A percentile compares a stretch with the other conserved stretches of the same genome.
Conservation (phyloP, 176 grass and related monocot genomes). For the Oryza officinalis region DNA sequence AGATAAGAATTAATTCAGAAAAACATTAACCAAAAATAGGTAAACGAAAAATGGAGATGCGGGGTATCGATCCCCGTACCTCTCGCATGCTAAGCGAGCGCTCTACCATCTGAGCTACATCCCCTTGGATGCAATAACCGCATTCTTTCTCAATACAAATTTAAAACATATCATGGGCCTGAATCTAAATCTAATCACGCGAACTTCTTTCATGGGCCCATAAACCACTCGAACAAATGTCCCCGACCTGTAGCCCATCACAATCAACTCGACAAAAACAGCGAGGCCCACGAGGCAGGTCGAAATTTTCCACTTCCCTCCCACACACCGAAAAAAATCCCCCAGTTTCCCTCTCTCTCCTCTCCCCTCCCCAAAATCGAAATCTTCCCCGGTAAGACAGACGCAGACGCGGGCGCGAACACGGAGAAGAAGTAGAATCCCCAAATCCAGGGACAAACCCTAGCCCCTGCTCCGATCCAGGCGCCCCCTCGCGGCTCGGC, state of each 20-base stretch:
- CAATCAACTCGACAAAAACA: background rate
- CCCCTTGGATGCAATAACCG: too few relatives aligned
- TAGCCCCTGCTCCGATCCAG: constrained; percentile 21
- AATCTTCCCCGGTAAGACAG: constrained; percentile 30
- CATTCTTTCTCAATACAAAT: too few relatives aligned
- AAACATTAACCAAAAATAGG: too few relatives aligned
- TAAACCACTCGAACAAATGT: too few relatives aligned
- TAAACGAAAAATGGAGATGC: constrained; percentile 66
- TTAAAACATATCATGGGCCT: too few relatives aligned
- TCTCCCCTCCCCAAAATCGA: background rate
- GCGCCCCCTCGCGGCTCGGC: background rate
- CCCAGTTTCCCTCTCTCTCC: constrained; percentile 26
- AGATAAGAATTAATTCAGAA: too few relatives aligned
- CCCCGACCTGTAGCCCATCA: too few relatives aligned
- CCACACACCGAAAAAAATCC: constrained; percentile 26
- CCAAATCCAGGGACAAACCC: constrained; percentile 25
- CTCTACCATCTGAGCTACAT: constrained; percentile 99
- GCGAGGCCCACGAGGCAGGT: background rate
- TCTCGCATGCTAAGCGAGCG: constrained; percentile 99
- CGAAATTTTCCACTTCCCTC: constrained; percentile 27
- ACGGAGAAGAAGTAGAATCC: background rate
- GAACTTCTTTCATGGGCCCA: too few relatives aligned
- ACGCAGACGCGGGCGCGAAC: background rate
- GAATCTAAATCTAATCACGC: too few relatives aligned
- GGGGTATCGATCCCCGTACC: constrained; percentile 94